Evolutionary conservation across 164 flowering plant species (phyloP).

Genomic region (Malania oleifera): DNA sequence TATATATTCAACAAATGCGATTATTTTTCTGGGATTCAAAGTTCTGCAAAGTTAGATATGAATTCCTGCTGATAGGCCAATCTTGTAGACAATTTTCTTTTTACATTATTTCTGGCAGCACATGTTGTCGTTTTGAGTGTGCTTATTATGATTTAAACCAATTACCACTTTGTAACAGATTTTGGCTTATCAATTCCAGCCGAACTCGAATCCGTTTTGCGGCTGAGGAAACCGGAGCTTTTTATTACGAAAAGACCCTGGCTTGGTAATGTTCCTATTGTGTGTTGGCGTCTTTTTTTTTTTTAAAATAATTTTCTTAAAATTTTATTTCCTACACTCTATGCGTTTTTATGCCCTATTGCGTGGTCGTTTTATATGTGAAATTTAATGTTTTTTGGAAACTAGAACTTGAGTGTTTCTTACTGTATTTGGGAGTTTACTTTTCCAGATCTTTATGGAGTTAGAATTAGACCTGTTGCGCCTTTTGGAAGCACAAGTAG

Average conservation of each 20-base stretch:
- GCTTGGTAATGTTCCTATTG: constrained; percentile 57
- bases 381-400: background rate
- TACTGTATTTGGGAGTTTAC: background rate
- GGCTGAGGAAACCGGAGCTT: constrained; percentile 49
- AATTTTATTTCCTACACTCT: background rate
- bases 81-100: too few species aligned
- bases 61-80: too few species aligned
- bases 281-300: background rate
- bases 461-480: constrained; percentile 65
- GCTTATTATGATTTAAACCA: too few species aligned
- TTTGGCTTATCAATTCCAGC: constrained; percentile 33
- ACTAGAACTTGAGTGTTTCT: background rate
- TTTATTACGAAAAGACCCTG: constrained; percentile 66
- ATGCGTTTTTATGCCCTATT: background rate
- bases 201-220: constrained; percentile 49
- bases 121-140: too few species aligned
- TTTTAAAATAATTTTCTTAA: background rate
- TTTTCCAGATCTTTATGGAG: constrained; percentile 80
- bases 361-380: background rate
- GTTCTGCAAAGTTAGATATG: too few species aligned
- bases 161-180: too few species aligned
- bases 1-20: too few species aligned
- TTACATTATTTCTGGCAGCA: too few species aligned
- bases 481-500: constrained; percentile 66
- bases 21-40: too few species aligned